Evolutionary conservation across 2,329 filamentous ascomycete genomes (phyloP), one percentile per base, ranked within the genome.

Genomic region (Alternaria tenuissima): DNA sequence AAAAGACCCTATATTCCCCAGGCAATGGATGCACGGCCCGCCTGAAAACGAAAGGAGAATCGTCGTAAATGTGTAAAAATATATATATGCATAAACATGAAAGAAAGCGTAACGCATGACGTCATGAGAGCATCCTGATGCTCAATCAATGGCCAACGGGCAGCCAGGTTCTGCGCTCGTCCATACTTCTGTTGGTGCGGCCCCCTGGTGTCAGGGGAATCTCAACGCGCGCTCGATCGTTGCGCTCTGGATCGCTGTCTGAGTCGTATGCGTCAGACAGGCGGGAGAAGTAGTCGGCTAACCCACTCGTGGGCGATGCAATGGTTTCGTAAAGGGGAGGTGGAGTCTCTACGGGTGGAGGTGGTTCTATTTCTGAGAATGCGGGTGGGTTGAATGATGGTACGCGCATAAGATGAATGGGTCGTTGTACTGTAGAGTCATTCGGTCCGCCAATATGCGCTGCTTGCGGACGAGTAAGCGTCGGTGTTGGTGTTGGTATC

Each of bases 351-450:
- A 91, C 77, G 1, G 90, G 88, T 52, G 91, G 91, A 4, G 92
- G 91, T 0, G 91, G 89, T 5, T 88, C 85, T 54, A 96, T 91
- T 5, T 92, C 92, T 63, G 95, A 90, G 72, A 96, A 97, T 0
- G 92, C 88, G 0, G 94, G 93, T 2, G 94, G 94, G 60, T 93
- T 93, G 80, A 93, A 96, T 0, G 92, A 96, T 0, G 94, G 94
- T 6, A 88, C 86, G 24, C 94, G 89, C 32, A 96, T 80, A 2
- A 97, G 85, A 76, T 97, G 94, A 53, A 97, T 96, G 0, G 94
- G 93, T 5, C 93, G 86, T 36, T 86, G 81, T 7, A 84, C 79
- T 52, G 80, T 72, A 54, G 81, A 76, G 26, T 82, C 77, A 51
- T 78, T 81, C 4, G 81, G 80, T 59, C 84, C 83, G 34, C 75